Conservation (phyloP, 2,329 filamentous ascomycete species). For the Colletotrichum spinosum region DNA sequence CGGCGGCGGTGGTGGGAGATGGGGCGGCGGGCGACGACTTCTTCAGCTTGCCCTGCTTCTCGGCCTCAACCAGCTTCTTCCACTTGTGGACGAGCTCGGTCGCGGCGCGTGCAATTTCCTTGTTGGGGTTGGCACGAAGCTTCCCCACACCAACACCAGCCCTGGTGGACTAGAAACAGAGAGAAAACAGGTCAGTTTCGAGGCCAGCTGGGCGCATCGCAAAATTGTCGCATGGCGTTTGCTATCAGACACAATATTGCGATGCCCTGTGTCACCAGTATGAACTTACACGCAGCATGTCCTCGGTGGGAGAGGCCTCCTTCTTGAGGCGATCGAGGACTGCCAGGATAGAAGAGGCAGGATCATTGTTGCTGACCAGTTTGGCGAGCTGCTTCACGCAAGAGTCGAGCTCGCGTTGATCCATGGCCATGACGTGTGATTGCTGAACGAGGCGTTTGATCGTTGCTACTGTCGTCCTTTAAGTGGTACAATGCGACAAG, state of each 20-base stretch:
- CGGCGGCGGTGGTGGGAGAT: conserved; percentile 61
- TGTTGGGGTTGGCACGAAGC: conserved; percentile 80
- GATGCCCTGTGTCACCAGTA: not conserved
- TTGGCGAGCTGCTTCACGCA: conserved; percentile 85
- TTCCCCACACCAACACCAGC: conserved; percentile 92
- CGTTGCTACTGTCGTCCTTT: not conserved
- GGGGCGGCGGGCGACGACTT: conserved; percentile 58
- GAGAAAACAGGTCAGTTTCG: conserved; percentile 27
- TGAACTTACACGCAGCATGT: conserved; percentile 80
- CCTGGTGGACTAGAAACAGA: conserved; percentile 73
- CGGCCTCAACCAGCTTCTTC: conserved; percentile 80
- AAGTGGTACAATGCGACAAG: not conserved
- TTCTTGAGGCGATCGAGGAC: conserved; percentile 84
- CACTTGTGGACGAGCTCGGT: conserved; percentile 88
- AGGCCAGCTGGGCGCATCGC: conserved; percentile 6
- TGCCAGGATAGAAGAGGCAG: conserved; percentile 76
- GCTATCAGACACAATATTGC: too few relatives aligned
- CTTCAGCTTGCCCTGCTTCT: conserved; percentile 61
- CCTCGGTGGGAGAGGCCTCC: conserved; percentile 86
- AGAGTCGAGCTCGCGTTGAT: conserved; percentile 83
- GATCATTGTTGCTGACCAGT: conserved; percentile 80
- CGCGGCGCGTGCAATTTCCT: conserved; percentile 82
- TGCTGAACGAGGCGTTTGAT: not conserved
- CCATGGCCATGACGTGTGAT: conserved; percentile 59
- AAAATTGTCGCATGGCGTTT: not conserved